Evolutionary conservation across 2,329 filamentous ascomycete genomes (phyloP).

Genomic region (Talaromyces sp.): DNA sequence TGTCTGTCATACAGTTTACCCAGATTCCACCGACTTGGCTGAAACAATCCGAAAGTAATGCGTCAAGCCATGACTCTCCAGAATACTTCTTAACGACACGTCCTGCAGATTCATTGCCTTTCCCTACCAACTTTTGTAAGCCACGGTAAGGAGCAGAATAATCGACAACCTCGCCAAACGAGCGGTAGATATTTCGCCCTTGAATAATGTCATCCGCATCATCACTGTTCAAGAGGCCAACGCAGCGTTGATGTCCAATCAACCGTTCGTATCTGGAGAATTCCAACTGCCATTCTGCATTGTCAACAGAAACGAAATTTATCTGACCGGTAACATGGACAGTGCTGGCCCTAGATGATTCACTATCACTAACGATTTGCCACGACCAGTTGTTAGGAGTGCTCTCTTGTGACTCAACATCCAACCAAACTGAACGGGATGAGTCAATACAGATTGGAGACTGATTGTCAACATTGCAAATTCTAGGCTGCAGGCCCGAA

Average conservation of each 20-base stretch:
- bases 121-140: slow-evolving; percentile 18
- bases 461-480: slow-evolving; percentile 30
- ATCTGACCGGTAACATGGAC: slow-evolving; percentile 26
- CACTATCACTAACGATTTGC: slow-evolving; percentile 21
- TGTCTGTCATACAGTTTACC: slow-evolving; percentile 26
- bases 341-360: slow-evolving; percentile 5
- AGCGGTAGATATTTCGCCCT: slow-evolving; percentile 17
- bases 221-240: slow-evolving; percentile 5
- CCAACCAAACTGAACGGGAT: slow-evolving; percentile 24
- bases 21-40: slow-evolving; percentile 29
- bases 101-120: slow-evolving; percentile 18
- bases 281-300: slow-evolving; percentile 18
- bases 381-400: slow-evolving; percentile 24
- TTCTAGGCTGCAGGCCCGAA: slow-evolving; percentile 21
- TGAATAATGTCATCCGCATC: slow-evolving; percentile 19
- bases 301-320: slow-evolving; percentile 18
- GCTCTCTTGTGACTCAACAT: slow-evolving; percentile 21
- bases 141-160: slow-evolving; percentile 15
- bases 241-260: slow-evolving; percentile 27
- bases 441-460: slow-evolving; percentile 30
- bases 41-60: slow-evolving; percentile 23
- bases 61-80: slow-evolving; percentile 20
- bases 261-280: slow-evolving; percentile 32
- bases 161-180: slow-evolving; percentile 15
- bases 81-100: slow-evolving; percentile 13